Evolutionary conservation across 2,329 filamentous ascomycete species (phyloP), one percentile per base, ranked within the genome.

Genomic region (Bisporella sp.): DNA sequence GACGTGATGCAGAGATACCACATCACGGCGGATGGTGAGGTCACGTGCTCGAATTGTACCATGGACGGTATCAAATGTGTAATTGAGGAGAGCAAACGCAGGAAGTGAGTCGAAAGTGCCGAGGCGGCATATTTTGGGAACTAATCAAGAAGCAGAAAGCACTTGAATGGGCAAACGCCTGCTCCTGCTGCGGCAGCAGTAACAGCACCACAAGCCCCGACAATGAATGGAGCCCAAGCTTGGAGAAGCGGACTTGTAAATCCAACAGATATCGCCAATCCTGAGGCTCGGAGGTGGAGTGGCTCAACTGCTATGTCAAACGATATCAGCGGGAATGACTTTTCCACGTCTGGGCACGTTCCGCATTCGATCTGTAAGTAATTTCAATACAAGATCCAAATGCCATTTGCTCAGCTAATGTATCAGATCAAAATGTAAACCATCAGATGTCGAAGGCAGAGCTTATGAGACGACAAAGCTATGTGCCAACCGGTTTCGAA

Each of bases 1-100:
- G 91, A 96, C 72, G 90, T 96, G 50, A 89, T 93, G 52, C 89
- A 95, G 68, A 85, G 56, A n/a, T 62, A 61, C 41, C 60, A 63
- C 40, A 47, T 59, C 33, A 58, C 54, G 8, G 53, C 57, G 5
- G 57, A 61, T 29, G 61, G 63, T n/a, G 57, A 59, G 13, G 58
- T 56, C 28, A 62, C 60, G 9, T 65, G 64, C 39, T 59, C 59
- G 1, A 65, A 65, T 49, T 66, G 63, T 49, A 58, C 54, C 0
- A 61, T 74, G 58, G 73, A 75, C 52, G 71, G 73, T 55, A 72
- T 75, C 43, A 68, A 72, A 56, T 76, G 73, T 57, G 62, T 77
- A 42, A 73, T 78, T 37, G 74, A 74, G 21, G 75, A 85, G 66
- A 85, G 81, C 72, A 84, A 84, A 64, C 76, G 83, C 57, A 82